Base-by-base conservation (phyloP, 1,139 yeast species). In the Nakaseomyces sp. region DNA sequence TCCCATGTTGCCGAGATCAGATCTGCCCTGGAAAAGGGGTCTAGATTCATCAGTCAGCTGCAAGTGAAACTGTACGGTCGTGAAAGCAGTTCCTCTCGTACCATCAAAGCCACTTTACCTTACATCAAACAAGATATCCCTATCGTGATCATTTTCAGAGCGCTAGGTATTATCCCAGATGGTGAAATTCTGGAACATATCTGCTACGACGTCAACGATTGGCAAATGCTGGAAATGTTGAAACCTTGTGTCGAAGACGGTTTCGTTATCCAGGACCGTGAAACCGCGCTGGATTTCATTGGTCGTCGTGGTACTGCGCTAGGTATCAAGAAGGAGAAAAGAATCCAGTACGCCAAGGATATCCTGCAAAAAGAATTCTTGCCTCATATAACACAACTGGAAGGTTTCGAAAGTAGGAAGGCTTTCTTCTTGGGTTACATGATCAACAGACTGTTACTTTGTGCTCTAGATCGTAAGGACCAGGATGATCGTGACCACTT, bases 221-320 rank as follows among this genome's bases (percentile, higher is more conserved):
- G 97, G 96, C 98, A 91, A 69, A 93, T 93, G 98, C 76, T 91
- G 67, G 99, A 93, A 69, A 87, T 91, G 94, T 75, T 93, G 61
- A 93, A 91, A 65, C 98, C 99, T 4, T 91, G 98, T 76, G 95
- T 93, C 50, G 99, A 93, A 67, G 98, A 93, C 71, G 98, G 96
- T 46, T 93, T 91, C 66, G 94, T 91, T 42, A 89, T 93, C 50
- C 98, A 93, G 69, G 97, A 93, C 64, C 81, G 95, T 62, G 98
- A 91, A 70, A 95, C 93, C 44, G 98, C 98, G 1, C 77, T 91
- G 53, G 98, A 91, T 72, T 91, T 82, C 66, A 91, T 91, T 60
- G 99, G 98, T 54, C 85, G 97, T 72, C 88, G 99, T 80, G 98
- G 98, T 68, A 78, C 81, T 46, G 81, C 80, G 13, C 73, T 88